Conservation (phyloP, 2,329 filamentous ascomycete genomes). For the Xylariaceae sp. region DNA sequence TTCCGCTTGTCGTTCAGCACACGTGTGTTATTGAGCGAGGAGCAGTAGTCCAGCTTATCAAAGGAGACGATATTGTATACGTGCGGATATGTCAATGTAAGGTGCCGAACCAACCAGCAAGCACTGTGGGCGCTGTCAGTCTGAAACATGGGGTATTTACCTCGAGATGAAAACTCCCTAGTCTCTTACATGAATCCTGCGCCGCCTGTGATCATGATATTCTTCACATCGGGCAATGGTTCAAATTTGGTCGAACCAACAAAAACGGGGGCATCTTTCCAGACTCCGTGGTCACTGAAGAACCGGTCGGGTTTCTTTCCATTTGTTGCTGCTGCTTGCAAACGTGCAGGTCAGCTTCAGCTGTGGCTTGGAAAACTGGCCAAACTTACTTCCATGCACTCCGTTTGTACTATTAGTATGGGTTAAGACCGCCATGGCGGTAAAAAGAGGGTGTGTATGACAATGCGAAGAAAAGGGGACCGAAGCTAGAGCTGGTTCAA, state of each 20-base stretch:
- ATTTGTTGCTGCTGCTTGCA: constrained; percentile 20
- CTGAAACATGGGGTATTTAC: not conserved
- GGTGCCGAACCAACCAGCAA: constrained; percentile 76
- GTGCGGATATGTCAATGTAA: constrained; percentile 66
- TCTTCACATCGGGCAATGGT: constrained; percentile 63
- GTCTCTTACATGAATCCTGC: constrained; percentile 79
- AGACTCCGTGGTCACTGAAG: constrained; percentile 57
- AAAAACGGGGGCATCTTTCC: constrained; percentile 66
- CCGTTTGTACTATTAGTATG: constrained; percentile 25
- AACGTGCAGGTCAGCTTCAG: constrained; percentile 3
- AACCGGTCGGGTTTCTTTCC: constrained; percentile 34
- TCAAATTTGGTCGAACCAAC: constrained; percentile 66
- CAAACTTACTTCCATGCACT: constrained; percentile 19
- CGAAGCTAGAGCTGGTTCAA: no score
- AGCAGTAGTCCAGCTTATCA: constrained; percentile 80
- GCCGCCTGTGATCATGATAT: constrained; percentile 79
- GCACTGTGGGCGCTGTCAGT: constrained; percentile 47
- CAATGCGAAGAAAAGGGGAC: not conserved
- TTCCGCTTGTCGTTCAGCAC: constrained; percentile 62
- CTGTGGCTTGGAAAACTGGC: not conserved
- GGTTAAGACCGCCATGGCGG: constrained; percentile 22
- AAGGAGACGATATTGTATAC: constrained; percentile 77
- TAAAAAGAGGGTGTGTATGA: not conserved
- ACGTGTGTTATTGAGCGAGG: constrained; percentile 73
- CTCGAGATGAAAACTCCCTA: not conserved